Base-by-base conservation (phyloP, 192 early-diverging fungal species). In the Powellomyces hirtus region DNA sequence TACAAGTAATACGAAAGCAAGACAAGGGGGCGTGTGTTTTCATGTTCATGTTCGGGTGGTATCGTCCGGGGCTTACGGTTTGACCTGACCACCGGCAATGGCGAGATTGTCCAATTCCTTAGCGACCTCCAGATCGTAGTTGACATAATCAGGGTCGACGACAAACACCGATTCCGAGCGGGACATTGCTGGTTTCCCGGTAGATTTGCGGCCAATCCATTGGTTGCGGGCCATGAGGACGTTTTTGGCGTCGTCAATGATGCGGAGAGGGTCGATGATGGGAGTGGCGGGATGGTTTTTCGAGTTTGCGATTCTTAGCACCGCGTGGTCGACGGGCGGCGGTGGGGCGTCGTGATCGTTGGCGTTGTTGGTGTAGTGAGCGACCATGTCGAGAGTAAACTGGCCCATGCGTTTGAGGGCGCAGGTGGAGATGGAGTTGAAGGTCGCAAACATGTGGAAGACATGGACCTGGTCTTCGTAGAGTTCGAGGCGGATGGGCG, bases 401-500 rank as follows among this genome's bases (percentile, higher is more conserved):
- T 20, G 4, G 8, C 52, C 70, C 45, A 53, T 52, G 22, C 72
- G 57, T 33, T 38, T 38, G 27, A 73, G 38, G 2, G 64, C 64
- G n/a, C 59, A 11, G 16, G 38, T 58, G 13, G 56, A 18, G 13
- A 66, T 62, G 5, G 56, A 22, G 18, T 68, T 58, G 8, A 66
- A n/a, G 26, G 29, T 14, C 45, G 70, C 53, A 22, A 77, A 68
- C 76, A 78, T 78, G 33, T 81, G 76, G 46, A 80, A 80, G 31
- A 80, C 79, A 33, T 80, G 79, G 4, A 53, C 30, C 57, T 66
- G 53, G 51, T 80, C 78, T 49, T 79, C 70, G 66, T 84, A 84
- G 18, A 84, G 26, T 45, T 84, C 82, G 3, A 84, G 52, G 2
- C 35, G 71, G 38, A 84, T 70, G 22, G 37, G 55, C 14, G 38